Percentiles rank a stretch among this genome's conserved stretches.
Conservation (phyloP, 768 basidiomycete genomes). For the Paxillus involutus region DNA sequence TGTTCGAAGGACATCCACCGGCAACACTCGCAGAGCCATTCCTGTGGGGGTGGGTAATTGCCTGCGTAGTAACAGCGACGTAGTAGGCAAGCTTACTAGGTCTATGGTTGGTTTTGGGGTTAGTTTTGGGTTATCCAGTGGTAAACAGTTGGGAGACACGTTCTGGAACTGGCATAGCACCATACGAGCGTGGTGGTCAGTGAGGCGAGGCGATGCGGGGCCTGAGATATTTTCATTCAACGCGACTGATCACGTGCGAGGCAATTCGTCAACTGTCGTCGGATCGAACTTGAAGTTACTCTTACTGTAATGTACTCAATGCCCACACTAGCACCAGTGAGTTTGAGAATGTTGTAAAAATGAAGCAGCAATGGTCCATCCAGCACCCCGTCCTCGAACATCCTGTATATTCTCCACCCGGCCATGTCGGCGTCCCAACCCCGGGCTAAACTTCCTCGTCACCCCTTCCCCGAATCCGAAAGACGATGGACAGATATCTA, state of each 20-base stretch:
- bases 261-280: too few relatives aligned
- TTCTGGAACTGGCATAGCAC: conserved; percentile 16
- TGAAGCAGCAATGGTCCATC: not conserved
- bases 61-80: not conserved
- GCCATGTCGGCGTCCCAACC: not conserved
- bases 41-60: conserved; percentile 38
- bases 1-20: conserved; percentile 56
- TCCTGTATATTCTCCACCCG: not conserved
- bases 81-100: conserved; percentile 39
- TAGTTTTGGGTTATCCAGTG: conserved; percentile 56
- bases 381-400: not conserved
- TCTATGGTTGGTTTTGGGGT: conserved; percentile 62
- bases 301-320: too few relatives aligned
- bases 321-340: too few relatives aligned
- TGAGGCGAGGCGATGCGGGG: too few relatives aligned
- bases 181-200: conserved; percentile 7
- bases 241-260: conserved; percentile 7
- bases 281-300: too few relatives aligned
- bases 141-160: conserved; percentile 32
- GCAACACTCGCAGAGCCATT: conserved; percentile 76
- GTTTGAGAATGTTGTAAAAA: not conserved
- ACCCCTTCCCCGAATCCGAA: conserved; percentile 82
- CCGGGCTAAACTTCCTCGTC: conserved; percentile 48
- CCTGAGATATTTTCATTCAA: too few relatives aligned
- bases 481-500: conserved; percentile 77